Percentiles rank a stretch among this genome's conserved stretches.
Evolutionary conservation across 257 asterid species (phyloP).

Genomic region (Gynochthodes officinalis): DNA sequence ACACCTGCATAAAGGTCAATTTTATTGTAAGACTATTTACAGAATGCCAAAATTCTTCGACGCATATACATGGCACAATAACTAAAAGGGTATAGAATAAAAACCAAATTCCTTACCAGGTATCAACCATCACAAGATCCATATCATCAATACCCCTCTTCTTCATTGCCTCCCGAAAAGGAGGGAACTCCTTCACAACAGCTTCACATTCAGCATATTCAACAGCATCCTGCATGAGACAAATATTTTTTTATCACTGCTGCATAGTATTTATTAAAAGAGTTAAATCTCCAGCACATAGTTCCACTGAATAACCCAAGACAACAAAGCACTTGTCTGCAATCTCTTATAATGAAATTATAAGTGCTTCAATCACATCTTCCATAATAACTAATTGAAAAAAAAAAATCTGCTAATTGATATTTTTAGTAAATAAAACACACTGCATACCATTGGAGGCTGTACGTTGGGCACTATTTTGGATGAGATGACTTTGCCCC

Average conservation of each 20-base stretch:
- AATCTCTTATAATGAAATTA: not conserved
- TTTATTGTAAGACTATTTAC: not conserved
- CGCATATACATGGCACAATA: not conserved
- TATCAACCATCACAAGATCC: conserved; percentile 99
- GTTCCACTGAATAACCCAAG: not conserved
- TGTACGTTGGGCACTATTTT: conserved; percentile 80
- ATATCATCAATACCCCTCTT: conserved; percentile 97
- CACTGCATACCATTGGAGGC: conserved; percentile 80
- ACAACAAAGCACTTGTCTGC: not conserved
- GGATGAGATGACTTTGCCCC: conserved; percentile 88
- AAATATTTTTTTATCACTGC: not conserved
- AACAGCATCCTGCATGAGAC: conserved; percentile 69
- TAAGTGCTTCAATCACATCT: not conserved
- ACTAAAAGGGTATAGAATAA: not conserved
- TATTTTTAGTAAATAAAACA: not conserved
- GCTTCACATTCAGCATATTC: conserved; percentile 99
- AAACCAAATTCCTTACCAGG: conserved; percentile 56
- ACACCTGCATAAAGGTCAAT: conserved; percentile 58
- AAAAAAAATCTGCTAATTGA: not conserved
- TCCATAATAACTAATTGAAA: not conserved
- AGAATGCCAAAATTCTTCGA: not conserved
- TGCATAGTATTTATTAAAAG: conserved; percentile 1
- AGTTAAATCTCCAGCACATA: not conserved
- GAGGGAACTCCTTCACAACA: conserved; percentile 82
- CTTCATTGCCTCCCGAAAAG: conserved; percentile 94